phyloP scores from a whole-genome alignment of 805 yeast species.

The Candida fluviatilis region DNA sequence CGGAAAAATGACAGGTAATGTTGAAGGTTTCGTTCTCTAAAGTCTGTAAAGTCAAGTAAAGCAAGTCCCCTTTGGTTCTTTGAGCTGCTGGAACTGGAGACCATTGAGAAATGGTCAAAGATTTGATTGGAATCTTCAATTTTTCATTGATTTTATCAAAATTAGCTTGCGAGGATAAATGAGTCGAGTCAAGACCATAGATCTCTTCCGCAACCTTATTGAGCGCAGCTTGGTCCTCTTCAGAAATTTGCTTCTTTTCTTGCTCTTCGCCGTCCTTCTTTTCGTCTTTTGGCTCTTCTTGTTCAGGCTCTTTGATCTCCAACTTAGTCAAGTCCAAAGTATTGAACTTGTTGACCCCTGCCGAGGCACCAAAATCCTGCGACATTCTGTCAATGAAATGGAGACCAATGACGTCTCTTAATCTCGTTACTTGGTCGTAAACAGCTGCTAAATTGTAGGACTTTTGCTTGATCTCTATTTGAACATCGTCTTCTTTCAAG shows the following conservation, averaged over 20 bases:
- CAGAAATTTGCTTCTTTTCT: slow-evolving; percentile 12
- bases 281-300: slow-evolving; percentile 9
- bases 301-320: slow-evolving; percentile 10
- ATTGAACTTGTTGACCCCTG: slow-evolving; percentile 51
- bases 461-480: slow-evolving; percentile 45
- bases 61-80: slow-evolving; percentile 68
- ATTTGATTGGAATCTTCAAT: slow-evolving; percentile 50
- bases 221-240: slow-evolving; percentile 26
- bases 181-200: slow-evolving; percentile 7
- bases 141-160: slow-evolving; percentile 23
- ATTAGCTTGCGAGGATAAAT: slow-evolving; percentile 21
- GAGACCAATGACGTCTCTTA: slow-evolving; percentile 59
- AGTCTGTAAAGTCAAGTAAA: slow-evolving; percentile 71
- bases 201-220: slow-evolving; percentile 13
- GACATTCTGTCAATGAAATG: slow-evolving; percentile 42
- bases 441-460: slow-evolving; percentile 60
- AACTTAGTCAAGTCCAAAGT: slow-evolving; percentile 36
- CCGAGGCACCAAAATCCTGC: slow-evolving; percentile 35
- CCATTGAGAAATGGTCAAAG: slow-evolving; percentile 68
- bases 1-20: slow-evolving; percentile 73
- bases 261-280: slow-evolving; percentile 8
- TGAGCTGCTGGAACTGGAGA: slow-evolving; percentile 73
- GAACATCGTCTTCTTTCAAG: slow-evolving; percentile 20
- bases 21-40: slow-evolving; percentile 77
- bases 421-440: slow-evolving; percentile 56